Percentiles rank a stretch among this genome's conserved stretches.
phyloP scores from a whole-genome alignment of 2,329 filamentous ascomycete species.

The Fusarium metavorans region DNA sequence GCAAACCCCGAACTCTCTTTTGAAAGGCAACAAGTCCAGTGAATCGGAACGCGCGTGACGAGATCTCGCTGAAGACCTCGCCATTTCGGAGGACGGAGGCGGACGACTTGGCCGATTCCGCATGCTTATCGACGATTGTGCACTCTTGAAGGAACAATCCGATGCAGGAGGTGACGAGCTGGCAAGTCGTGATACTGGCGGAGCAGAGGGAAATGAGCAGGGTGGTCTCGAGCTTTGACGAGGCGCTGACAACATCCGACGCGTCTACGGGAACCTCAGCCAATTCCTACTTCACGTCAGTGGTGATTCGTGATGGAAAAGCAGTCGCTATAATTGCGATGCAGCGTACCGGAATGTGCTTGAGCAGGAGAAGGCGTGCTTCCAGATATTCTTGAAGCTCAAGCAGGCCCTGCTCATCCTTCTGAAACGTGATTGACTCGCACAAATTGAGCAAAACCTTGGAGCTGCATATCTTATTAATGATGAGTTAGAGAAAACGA shows the following conservation, averaged over 20 bases:
- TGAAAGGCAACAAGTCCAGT: constrained; percentile 78
- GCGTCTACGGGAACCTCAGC: constrained; percentile 66
- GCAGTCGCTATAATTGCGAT: neutral
- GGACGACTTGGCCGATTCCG: constrained; percentile 62
- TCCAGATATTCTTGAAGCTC: constrained; percentile 68
- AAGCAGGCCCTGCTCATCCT: constrained; percentile 57
- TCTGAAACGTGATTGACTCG: constrained; percentile 59
- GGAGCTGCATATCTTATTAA: constrained; percentile 42
- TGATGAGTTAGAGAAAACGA: neutral
- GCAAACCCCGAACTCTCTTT: constrained; percentile 70
- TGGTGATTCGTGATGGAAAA: neutral
- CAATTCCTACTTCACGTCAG: constrained; percentile 60
- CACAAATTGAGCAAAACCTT: constrained; percentile 61
- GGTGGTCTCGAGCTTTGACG: constrained; percentile 70
- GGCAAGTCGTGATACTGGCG: constrained; percentile 73
- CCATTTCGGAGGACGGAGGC: constrained; percentile 69
- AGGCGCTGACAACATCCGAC: constrained; percentile 64
- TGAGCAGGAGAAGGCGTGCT: constrained; percentile 65
- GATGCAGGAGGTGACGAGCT: constrained; percentile 72
- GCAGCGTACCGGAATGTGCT: constrained; percentile 60
- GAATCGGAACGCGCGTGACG: constrained; percentile 73
- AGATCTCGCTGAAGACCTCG: constrained; percentile 71
- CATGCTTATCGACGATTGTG: constrained; percentile 63
- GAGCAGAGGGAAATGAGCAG: constrained; percentile 75
- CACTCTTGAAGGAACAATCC: constrained; percentile 73